These are phyloP conservation scores for Prunus kanzakura DNA, from an alignment of 306 rosid species.

Conservation along the genomic window DNA sequence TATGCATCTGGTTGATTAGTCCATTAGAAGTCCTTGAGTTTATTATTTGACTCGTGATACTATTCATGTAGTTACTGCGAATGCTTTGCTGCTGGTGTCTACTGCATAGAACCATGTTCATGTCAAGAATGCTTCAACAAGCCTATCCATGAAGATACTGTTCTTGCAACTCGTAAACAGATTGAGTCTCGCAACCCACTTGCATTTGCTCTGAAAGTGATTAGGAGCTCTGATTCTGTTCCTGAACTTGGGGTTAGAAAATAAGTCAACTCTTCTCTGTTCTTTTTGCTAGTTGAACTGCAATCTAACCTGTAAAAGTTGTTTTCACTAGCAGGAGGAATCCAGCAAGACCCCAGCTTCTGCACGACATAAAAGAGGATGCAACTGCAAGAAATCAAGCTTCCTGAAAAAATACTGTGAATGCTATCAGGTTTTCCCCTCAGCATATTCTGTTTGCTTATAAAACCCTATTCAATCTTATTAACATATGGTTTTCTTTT, in stretches of 20 bases:
- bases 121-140: conserved; percentile 87
- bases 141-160: conserved; percentile 72
- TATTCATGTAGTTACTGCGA: conserved; percentile 68
- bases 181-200: conserved; percentile 86
- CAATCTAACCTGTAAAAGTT: conserved; percentile 14
- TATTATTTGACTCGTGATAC: neutral
- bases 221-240: conserved; percentile 51
- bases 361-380: conserved; percentile 78
- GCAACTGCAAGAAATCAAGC: conserved; percentile 93
- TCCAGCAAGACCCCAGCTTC: conserved; percentile 82
- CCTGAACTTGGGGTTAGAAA: conserved; percentile 70
- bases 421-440: conserved; percentile 72
- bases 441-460: conserved; percentile 12
- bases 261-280: conserved; percentile 3
- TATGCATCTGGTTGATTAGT: neutral
- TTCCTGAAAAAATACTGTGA: conserved; percentile 85
- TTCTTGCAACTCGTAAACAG: conserved; percentile 78
- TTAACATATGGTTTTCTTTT: conserved; percentile 31
- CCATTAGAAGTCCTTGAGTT: neutral
- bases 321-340: conserved; percentile 54
- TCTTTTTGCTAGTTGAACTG: conserved; percentile 6
- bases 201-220: conserved; percentile 96
- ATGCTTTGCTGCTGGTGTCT: conserved; percentile 93
- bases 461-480: conserved; percentile 24
- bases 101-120: conserved; percentile 83